Base-by-base conservation (phyloP, 768 basidiomycete genomes). In the Agaricus subrufescens region DNA sequence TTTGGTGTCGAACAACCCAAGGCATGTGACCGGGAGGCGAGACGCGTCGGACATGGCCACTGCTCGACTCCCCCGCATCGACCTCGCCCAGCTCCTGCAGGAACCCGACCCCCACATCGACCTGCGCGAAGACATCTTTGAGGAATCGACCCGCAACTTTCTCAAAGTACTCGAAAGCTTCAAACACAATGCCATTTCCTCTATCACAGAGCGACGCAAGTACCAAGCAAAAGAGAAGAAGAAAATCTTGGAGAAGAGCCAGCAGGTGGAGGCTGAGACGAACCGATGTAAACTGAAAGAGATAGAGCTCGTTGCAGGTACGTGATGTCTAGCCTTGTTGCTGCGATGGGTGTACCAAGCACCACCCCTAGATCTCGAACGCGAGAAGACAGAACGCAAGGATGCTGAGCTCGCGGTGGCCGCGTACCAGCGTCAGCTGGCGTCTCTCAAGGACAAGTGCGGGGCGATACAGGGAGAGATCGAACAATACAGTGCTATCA, bases 221-320 rank as follows among this genome's bases (percentile, higher is more conserved):
- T 73, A 77, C 15, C 86, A 92, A 63, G 73, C 73, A 1, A 67
- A 77, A 1, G 84, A 85, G 66, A 84, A 81, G 70, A 88, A 87
- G 65, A 79, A 78, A 57, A 59, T 84, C 0, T 57, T 71, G 7
- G 92, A 93, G 48, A 83, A 81, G 65, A 81, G 72, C 8, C 77
- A 83, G 44, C 75, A 80, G 7, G 75, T 84, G 0, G 88, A 94
- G 66, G 63, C 73, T 0, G 87, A 92, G 68, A 93, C 81, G 1
- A 85, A 82, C 52, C 75, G 84, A 44, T 92, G 89, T 71, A 89
- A 92, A 61, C 66, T 89, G 50, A 80, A 76, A 63, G 93, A 94
- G 69, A 86, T 91, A 30, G 86, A 90, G 50, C 77, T 95, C 54
- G 77, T 91, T 2, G 80, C 82, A 54, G 81, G 92, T 93, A 67